Conservation (phyloP, 371 early-diverging fungal species). For the Chytridium lagenaria region DNA sequence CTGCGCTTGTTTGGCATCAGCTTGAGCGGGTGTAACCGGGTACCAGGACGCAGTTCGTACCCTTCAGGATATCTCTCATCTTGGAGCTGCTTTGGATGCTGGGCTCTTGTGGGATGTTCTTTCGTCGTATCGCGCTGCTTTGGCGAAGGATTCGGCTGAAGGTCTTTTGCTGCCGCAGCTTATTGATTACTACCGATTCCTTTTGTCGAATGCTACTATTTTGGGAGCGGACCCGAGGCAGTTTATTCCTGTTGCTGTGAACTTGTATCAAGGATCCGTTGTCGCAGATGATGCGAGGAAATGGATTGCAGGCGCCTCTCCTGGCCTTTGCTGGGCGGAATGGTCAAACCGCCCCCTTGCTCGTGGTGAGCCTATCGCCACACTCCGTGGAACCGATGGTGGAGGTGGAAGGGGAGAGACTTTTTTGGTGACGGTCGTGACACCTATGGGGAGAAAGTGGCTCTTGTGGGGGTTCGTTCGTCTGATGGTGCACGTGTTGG, state of each 20-base stretch:
- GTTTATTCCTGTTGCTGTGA: constrained; percentile 38
- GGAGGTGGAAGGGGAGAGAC: constrained; percentile 20
- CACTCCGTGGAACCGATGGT: constrained; percentile 33
- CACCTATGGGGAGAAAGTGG: constrained; percentile 35
- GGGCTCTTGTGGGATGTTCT: constrained; percentile 36
- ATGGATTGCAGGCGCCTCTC: constrained; percentile 31
- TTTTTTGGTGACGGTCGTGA: constrained; percentile 36
- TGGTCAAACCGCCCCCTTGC: constrained; percentile 40
- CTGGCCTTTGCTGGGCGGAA: constrained; percentile 35
- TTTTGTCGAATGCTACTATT: constrained; percentile 27
- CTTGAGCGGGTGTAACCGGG: constrained; percentile 29
- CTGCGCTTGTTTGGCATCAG: constrained; percentile 38
- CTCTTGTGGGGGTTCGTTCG: constrained; percentile 32
- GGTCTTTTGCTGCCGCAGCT: constrained; percentile 27
- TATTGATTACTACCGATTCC: constrained; percentile 39
- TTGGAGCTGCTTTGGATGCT: constrained; percentile 33
- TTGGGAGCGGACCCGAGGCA: constrained; percentile 25
- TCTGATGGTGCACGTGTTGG: constrained; percentile 28
- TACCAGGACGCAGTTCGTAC: constrained; percentile 33
- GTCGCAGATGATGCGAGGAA: constrained; percentile 37
- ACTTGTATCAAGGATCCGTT: constrained; percentile 35
- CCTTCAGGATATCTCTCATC: constrained; percentile 33
- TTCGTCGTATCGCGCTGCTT: constrained; percentile 33
- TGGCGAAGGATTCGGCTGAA: constrained; percentile 30
- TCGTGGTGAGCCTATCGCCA: constrained; percentile 40